phyloP scores from a whole-genome alignment of 177 flowering plant genomes.

The Vitis hybrid region DNA sequence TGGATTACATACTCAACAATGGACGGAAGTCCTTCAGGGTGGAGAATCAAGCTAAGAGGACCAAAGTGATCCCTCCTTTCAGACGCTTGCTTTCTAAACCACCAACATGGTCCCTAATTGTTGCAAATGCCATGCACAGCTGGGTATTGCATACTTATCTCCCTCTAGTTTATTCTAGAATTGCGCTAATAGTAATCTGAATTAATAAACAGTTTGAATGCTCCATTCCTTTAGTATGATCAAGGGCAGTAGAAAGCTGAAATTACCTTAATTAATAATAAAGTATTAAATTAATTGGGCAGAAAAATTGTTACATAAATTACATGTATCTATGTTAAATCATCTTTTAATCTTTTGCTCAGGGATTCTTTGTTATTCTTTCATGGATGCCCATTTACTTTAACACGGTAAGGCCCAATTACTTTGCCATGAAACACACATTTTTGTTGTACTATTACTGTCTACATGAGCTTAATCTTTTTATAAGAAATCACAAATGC shows the following conservation, averaged over 20 bases:
- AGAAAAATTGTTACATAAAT: not conserved
- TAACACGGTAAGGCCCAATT: slow-evolving; percentile 58
- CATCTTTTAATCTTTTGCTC: slow-evolving; percentile 22
- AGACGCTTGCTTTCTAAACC: slow-evolving; percentile 71
- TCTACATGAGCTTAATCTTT: not conserved
- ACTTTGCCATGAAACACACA: not conserved
- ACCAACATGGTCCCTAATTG: slow-evolving; percentile 90
- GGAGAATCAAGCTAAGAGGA: slow-evolving; percentile 33
- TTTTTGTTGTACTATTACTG: not conserved
- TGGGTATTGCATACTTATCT: slow-evolving; percentile 59
- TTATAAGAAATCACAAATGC: slow-evolving; percentile 1
- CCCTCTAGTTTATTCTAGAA: not conserved
- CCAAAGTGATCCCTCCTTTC: slow-evolving; percentile 74
- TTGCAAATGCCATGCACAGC: slow-evolving; percentile 96
- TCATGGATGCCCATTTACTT: slow-evolving; percentile 99
- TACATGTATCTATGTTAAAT: not conserved
- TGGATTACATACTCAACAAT: slow-evolving; percentile 59
- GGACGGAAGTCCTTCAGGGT: slow-evolving; percentile 23
- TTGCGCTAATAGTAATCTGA: not conserved
- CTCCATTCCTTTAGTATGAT: not conserved
- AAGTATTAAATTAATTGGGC: not conserved
- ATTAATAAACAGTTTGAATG: not conserved
- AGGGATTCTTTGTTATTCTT: slow-evolving; percentile 93
- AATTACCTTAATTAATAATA: no score
- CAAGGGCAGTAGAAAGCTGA: no score